These are phyloP conservation scores for Geotrichum restrictum DNA, from an alignment of 1,139 yeast species.

Conservation along the genomic window DNA sequence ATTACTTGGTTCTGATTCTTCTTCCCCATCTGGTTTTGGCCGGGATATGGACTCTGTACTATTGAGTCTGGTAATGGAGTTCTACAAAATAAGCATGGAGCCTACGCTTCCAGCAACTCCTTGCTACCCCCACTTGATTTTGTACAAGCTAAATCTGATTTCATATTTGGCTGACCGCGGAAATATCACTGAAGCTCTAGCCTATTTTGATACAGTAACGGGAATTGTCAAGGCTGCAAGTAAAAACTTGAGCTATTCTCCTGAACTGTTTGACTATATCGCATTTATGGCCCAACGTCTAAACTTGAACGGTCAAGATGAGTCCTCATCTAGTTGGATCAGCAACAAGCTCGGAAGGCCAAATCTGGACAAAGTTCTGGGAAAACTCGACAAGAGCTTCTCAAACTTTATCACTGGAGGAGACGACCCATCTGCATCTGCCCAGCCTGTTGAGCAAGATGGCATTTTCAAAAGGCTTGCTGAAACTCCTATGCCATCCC, in stretches of 20 bases:
- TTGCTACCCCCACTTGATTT: conserved; percentile 50
- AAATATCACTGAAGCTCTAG: conserved; percentile 51
- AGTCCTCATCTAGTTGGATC: conserved; percentile 55
- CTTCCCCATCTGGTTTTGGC: conserved; percentile 27
- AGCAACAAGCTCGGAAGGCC: conserved; percentile 65
- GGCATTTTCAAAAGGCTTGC: conserved; percentile 63
- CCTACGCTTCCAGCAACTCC: conserved; percentile 34
- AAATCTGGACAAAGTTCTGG: conserved; percentile 81
- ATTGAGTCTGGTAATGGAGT: conserved; percentile 73
- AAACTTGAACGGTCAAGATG: conserved; percentile 37
- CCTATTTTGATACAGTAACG: conserved; percentile 53
- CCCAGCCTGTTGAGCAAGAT: conserved; percentile 41
- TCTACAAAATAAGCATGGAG: conserved; percentile 31
- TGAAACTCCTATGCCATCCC: conserved; percentile 27
- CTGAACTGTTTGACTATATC: conserved; percentile 41
- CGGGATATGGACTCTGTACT: conserved; percentile 45
- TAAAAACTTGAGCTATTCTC: conserved; percentile 43
- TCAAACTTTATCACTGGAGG: conserved; percentile 90
- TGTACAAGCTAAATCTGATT: conserved; percentile 60
- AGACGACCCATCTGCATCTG: conserved; percentile 40
- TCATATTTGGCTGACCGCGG: conserved; percentile 63
- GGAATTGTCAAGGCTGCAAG: conserved; percentile 45
- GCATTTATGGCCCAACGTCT: conserved; percentile 35
- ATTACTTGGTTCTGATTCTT: conserved; percentile 18
- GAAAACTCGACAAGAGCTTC: conserved; percentile 70